phyloP scores from a whole-genome alignment of 2,329 filamentous ascomycete genomes.

The Exophiala xenobiotica region DNA sequence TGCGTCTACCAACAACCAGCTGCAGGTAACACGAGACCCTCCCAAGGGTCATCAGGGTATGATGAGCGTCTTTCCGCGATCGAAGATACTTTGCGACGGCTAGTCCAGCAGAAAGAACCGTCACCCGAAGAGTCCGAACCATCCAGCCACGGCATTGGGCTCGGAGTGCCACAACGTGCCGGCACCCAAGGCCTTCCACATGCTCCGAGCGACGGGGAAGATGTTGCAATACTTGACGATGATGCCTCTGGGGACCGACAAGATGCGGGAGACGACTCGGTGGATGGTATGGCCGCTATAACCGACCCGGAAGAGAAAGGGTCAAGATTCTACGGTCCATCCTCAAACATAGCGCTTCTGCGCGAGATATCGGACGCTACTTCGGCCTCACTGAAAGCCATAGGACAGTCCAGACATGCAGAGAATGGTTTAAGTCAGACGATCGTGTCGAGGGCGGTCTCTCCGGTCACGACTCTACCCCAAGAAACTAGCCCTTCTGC shows the following conservation, averaged over 20 bases:
- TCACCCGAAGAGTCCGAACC: conserved; percentile 5
- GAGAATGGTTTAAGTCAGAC: conserved; percentile 12
- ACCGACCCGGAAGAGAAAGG: conserved; percentile 41
- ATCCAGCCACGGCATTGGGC: conserved; percentile 2
- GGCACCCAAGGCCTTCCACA: background rate
- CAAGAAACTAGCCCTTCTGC: conserved; percentile 17
- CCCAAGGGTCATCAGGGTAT: conserved; percentile 11
- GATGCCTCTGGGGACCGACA: conserved; percentile 10
- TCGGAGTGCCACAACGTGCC: background rate
- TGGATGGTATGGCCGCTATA: conserved; percentile 40
- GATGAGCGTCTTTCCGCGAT: conserved; percentile 25
- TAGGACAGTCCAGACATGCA: conserved; percentile 21
- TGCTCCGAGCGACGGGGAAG: conserved; percentile 16
- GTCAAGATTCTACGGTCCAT: conserved; percentile 38
- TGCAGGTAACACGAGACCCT: conserved; percentile 13
- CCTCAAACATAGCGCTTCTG: conserved; percentile 23
- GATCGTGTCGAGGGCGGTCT: conserved; percentile 23
- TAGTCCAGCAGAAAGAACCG: conserved; percentile 16
- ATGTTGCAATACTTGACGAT: conserved; percentile 23
- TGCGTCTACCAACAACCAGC: conserved; percentile 40
- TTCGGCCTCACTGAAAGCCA: conserved; percentile 17
- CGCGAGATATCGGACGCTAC: conserved; percentile 24
- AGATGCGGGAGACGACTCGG: conserved; percentile 30
- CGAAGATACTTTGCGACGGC: conserved; percentile 21
- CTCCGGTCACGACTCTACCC: conserved; percentile 20